phyloP scores from a whole-genome alignment of 305 asterid species.

The Ruellia speciosa region DNA sequence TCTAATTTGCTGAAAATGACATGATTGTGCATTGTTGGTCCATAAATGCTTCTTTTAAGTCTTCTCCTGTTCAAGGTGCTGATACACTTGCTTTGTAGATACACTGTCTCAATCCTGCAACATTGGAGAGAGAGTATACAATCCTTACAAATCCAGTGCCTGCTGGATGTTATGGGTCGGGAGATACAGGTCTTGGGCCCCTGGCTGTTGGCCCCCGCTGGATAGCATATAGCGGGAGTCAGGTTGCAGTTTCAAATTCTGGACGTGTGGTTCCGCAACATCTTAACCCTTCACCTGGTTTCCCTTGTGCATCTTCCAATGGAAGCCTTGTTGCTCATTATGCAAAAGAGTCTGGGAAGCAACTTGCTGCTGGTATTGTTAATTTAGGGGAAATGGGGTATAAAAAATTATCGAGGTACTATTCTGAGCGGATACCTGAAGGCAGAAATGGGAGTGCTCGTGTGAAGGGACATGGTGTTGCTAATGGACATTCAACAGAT shows the following conservation, averaged over 20 bases:
- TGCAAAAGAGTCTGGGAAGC: constrained; percentile 94
- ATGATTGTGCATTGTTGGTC: constrained; percentile 1
- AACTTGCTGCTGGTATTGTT: constrained; percentile 83
- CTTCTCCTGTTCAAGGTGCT: constrained; percentile 12
- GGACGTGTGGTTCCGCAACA: constrained; percentile 78
- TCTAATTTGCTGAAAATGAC: not conserved
- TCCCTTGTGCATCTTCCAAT: constrained; percentile 50
- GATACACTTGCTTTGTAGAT: constrained; percentile 38
- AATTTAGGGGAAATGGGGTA: constrained; percentile 86
- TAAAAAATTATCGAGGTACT: constrained; percentile 80
- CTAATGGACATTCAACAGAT: constrained; percentile 32
- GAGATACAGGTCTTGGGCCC: constrained; percentile 73
- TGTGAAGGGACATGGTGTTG: constrained; percentile 30
- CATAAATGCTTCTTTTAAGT: constrained; percentile 7
- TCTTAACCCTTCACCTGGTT: constrained; percentile 50
- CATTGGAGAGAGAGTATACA: constrained; percentile 65
- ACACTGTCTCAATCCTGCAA: constrained; percentile 72
- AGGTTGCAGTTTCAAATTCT: constrained; percentile 48
- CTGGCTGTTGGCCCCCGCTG: constrained; percentile 94
- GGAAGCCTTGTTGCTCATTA: constrained; percentile 88
- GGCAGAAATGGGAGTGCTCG: constrained; percentile 42
- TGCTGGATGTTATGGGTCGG: constrained; percentile 40
- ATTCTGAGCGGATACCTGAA: constrained; percentile 70
- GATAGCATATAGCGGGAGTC: constrained; percentile 93
- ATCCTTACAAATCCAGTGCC: constrained; percentile 77